Evolutionary conservation across 768 basidiomycete genomes (phyloP).

Genomic region (Trametes gibbosa): DNA sequence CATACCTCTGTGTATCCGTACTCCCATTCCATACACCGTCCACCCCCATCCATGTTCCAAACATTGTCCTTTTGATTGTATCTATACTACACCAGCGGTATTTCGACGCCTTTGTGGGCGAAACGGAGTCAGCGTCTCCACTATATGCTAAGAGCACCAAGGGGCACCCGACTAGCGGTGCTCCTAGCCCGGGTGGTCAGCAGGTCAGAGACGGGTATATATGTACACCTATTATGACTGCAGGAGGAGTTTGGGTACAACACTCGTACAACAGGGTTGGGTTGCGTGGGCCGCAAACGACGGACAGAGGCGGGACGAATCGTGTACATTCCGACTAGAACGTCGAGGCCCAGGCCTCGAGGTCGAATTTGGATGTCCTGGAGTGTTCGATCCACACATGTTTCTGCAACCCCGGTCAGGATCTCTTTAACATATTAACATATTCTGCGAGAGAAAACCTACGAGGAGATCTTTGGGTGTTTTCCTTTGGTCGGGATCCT

Average conservation of each 20-base stretch:
- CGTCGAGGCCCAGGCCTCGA: slow-evolving; percentile 79
- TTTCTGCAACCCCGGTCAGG: slow-evolving; percentile 44
- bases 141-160: slow-evolving; percentile 4
- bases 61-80: slow-evolving; percentile 8
- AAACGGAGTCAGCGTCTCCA: neutral
- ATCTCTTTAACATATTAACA: neutral
- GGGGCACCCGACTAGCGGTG: slow-evolving; percentile 2
- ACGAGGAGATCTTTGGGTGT: slow-evolving; percentile 89
- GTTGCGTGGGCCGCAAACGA: neutral
- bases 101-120: neutral
- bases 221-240: slow-evolving; percentile 15
- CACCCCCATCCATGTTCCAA: slow-evolving; percentile 2
- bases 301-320: neutral
- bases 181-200: neutral
- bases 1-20: neutral
- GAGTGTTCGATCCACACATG: slow-evolving; percentile 73
- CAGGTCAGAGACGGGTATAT: slow-evolving; percentile 13
- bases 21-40: neutral
- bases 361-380: slow-evolving; percentile 57
- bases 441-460: slow-evolving; percentile 29
- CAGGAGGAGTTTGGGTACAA: neutral
- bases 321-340: slow-evolving; percentile 43
- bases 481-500: slow-evolving; percentile 80
- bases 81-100: slow-evolving; percentile 13
- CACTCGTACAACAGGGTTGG: neutral